phyloP scores from a whole-genome alignment of 1,284 basidiomycete genomes.

The Taiwanofungus camphoratus region DNA sequence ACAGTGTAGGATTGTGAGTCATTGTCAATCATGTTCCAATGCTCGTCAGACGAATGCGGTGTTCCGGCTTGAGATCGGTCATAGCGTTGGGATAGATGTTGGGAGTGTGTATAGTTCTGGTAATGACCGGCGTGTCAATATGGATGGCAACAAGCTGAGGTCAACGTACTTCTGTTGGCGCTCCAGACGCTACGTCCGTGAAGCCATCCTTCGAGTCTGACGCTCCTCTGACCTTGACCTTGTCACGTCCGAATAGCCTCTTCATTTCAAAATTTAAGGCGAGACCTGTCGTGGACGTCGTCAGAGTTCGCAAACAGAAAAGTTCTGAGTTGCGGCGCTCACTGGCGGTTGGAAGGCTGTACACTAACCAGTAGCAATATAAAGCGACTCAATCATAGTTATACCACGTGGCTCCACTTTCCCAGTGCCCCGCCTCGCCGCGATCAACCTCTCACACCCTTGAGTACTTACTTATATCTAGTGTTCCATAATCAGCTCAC shows the following conservation, averaged over 20 bases:
- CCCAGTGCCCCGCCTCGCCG: too few relatives aligned
- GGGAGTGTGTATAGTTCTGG: slow-evolving; percentile 14
- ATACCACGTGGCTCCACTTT: too few relatives aligned
- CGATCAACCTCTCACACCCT: too few relatives aligned
- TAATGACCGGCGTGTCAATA: slow-evolving; percentile 7
- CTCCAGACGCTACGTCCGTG: slow-evolving; percentile 21
- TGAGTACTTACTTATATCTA: too few relatives aligned
- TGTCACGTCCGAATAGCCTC: slow-evolving; percentile 47
- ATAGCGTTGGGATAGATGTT: slow-evolving; percentile 19
- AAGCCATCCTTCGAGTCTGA: slow-evolving; percentile 22
- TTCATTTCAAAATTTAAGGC: slow-evolving; percentile 32
- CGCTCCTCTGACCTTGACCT: slow-evolving; percentile 33
- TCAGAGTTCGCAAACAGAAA: neutral
- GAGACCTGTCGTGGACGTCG: neutral
- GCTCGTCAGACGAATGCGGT: slow-evolving; percentile 34
- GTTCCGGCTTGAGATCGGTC: slow-evolving; percentile 20
- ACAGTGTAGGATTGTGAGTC: slow-evolving; percentile 18
- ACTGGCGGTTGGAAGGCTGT: neutral
- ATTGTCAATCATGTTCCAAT: slow-evolving; percentile 43
- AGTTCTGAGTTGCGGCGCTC: neutral
- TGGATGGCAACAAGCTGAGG: slow-evolving; percentile 13
- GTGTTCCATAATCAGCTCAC: too few relatives aligned
- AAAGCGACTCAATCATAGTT: too few relatives aligned
- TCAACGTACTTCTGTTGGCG: slow-evolving; percentile 25
- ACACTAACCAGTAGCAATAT: too few relatives aligned